Evolutionary conservation across 495 filamentous ascomycete species (phyloP), one percentile per base, ranked within the genome.

Genomic region (Penicillium alfredii): DNA sequence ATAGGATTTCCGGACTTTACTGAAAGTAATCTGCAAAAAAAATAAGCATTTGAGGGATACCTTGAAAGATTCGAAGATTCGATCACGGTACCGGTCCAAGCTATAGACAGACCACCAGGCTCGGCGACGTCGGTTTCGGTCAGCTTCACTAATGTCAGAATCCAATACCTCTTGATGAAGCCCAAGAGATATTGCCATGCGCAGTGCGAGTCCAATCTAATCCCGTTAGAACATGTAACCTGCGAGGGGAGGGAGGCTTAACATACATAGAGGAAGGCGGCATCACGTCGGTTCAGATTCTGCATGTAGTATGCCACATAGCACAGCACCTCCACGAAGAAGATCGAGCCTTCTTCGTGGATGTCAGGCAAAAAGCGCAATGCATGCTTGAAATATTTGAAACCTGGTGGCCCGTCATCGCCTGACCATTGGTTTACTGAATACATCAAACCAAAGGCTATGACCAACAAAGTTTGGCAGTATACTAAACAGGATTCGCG

Each of bases 31-130:
- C 59, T 62, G 14, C 32, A 6, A 7, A 38, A 20, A 15, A 9
- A 22, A 8, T 13, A 11, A 8, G 13, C 10, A 4, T 23, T 24
- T 12, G 14, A 10, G 28, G 3, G 3, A 9, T 23, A 6, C 26
- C 11, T 18, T 11, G 14, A 1, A n/a, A n/a, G n/a, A n/a, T n/a
- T 25, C 8, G 14, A 6, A 3, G 27, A 22, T 25, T n/a, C 12
- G 6, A 8, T 3, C 8, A 19, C 23, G 8, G 15, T 46, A 53
- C 44, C 69, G 55, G 38, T 74, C 71, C 15, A 74, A 38, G 43
- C 64, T 69, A 37, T 74, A 74, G 6, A 73, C 61, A 20, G 65
- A 71, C 71, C 69, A 74, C 69, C 69, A 74, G 2, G 69, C 60
- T 15, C 68, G 59, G 6, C 69, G 59, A 7, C 71, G 63, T 32